Percentiles rank a stretch among this genome's conserved stretches.
Evolutionary conservation across 1,284 basidiomycete genomes (phyloP).

Genomic region (Stereum hirsutum): DNA sequence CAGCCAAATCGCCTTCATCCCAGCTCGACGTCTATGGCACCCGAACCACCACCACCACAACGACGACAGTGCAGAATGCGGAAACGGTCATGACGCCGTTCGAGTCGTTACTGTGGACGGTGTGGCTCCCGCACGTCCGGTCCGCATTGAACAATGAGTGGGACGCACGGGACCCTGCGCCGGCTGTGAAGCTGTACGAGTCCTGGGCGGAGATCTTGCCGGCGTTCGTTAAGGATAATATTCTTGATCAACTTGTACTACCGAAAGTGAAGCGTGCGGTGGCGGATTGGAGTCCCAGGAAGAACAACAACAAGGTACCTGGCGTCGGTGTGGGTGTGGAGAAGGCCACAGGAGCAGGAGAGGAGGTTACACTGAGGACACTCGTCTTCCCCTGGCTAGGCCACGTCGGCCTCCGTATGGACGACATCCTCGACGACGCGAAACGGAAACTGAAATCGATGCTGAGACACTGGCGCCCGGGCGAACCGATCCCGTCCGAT

Average conservation of each 20-base stretch:
- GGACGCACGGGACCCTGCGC: slow-evolving; percentile 64
- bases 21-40: slow-evolving; percentile 53
- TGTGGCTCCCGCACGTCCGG: slow-evolving; percentile 93
- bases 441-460: slow-evolving; percentile 76
- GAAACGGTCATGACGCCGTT: slow-evolving; percentile 86
- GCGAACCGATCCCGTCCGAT: slow-evolving; percentile 70
- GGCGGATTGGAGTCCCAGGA: slow-evolving; percentile 72
- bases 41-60: slow-evolving; percentile 21
- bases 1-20: no score
- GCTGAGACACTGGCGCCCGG: slow-evolving; percentile 71
- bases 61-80: slow-evolving; percentile 25
- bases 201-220: slow-evolving; percentile 86
- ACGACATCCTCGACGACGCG: slow-evolving; percentile 77
- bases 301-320: slow-evolving; percentile 29
- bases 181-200: slow-evolving; percentile 80
- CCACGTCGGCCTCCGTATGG: slow-evolving; percentile 71
- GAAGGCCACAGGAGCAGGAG: no score
- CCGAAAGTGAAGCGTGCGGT: slow-evolving; percentile 86
- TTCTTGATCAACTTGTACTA: slow-evolving; percentile 90
- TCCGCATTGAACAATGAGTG: slow-evolving; percentile 91
- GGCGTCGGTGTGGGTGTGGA: no score
- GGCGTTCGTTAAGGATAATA: slow-evolving; percentile 86
- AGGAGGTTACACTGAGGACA: slow-evolving; percentile 62
- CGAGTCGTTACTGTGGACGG: slow-evolving; percentile 89
- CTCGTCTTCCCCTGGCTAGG: slow-evolving; percentile 97